Conservation (phyloP, 169 alveolate genomes). For the Eimeria necatrix region DNA sequence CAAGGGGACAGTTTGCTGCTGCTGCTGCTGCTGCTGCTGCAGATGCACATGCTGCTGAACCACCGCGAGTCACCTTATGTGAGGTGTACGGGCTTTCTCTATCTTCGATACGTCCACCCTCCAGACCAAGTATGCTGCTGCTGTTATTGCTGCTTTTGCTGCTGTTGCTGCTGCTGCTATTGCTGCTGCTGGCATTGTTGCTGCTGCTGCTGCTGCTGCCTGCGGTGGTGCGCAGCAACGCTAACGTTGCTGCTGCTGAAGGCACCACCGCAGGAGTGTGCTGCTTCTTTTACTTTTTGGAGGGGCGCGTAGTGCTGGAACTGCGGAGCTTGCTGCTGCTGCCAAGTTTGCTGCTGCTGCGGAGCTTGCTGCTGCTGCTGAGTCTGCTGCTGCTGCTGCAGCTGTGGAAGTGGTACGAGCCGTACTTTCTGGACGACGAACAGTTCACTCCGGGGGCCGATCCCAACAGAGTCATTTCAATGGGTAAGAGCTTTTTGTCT, state of each 20-base stretch:
- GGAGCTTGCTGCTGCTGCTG: not conserved
- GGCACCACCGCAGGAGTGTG: not conserved
- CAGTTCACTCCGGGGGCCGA: slow-evolving; percentile 78
- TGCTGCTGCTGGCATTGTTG: not conserved
- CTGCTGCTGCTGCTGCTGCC: slow-evolving; percentile 8
- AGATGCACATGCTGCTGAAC: slow-evolving; percentile 69
- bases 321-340: slow-evolving; percentile 9
- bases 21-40: slow-evolving; percentile 17
- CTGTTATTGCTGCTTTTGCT: not conserved
- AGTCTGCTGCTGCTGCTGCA: slow-evolving; percentile 35
- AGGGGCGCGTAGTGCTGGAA: not conserved
- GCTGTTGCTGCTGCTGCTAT: not conserved
- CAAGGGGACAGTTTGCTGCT: not conserved
- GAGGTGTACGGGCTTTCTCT: slow-evolving; percentile 78
- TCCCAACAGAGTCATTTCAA: not conserved
- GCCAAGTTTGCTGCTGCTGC: slow-evolving; percentile 5
- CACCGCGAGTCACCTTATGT: slow-evolving; percentile 73
- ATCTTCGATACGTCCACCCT: slow-evolving; percentile 78
- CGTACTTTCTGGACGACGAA: slow-evolving; percentile 80
- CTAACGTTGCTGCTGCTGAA: not conserved
- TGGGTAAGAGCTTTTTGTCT: slow-evolving; percentile 15
- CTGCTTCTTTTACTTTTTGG: not conserved
- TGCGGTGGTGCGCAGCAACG: too few species aligned
- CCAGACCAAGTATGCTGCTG: slow-evolving; percentile 64
- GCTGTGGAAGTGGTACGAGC: slow-evolving; percentile 83